These are phyloP conservation scores for Paramarasmius palmivorus DNA, from an alignment of 1,284 basidiomycete genomes.

Conservation along the genomic window DNA sequence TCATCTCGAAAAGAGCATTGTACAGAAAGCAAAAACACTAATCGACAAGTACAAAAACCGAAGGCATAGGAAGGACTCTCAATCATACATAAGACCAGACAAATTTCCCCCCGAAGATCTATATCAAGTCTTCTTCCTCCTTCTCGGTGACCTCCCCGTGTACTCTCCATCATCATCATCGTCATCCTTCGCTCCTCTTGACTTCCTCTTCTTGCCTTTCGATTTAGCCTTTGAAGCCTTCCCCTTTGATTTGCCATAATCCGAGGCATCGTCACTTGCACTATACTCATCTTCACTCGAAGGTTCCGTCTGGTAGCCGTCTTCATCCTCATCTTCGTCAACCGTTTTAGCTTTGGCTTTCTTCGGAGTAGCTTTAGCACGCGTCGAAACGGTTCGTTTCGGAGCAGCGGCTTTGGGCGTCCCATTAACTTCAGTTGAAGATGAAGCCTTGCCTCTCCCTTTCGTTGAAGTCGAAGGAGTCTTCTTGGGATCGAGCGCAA, in stretches of 20 bases:
- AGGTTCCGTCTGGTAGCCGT: not conserved
- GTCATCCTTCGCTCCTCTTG: conserved; percentile 17
- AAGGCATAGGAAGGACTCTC: no score
- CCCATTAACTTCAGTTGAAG: conserved; percentile 17
- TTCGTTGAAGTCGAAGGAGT: conserved; percentile 3
- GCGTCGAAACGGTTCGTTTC: no score
- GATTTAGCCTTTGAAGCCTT: conserved; percentile 5
- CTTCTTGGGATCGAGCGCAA: conserved; percentile 8
- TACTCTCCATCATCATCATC: conserved; percentile 19
- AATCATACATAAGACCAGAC: no score
- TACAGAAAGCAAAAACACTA: no score
- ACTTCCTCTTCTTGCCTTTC: conserved; percentile 17
- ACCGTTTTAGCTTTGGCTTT: not conserved
- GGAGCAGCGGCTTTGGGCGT: conserved; percentile 7
- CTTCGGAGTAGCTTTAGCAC: conserved; percentile 5
- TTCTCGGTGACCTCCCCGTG: not conserved
- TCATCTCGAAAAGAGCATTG: no score
- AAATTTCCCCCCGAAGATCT: no score
- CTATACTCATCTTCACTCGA: conserved; percentile 2
- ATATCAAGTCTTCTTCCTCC: not conserved
- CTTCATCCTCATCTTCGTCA: not conserved
- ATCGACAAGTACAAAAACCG: no score
- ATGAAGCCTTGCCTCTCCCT: no score
- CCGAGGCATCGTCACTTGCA: not conserved
- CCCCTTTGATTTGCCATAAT: conserved; percentile 1